These are phyloP conservation scores for Camellia sinensis DNA, from an alignment of 148 eudicot species.

Conservation along the genomic window DNA sequence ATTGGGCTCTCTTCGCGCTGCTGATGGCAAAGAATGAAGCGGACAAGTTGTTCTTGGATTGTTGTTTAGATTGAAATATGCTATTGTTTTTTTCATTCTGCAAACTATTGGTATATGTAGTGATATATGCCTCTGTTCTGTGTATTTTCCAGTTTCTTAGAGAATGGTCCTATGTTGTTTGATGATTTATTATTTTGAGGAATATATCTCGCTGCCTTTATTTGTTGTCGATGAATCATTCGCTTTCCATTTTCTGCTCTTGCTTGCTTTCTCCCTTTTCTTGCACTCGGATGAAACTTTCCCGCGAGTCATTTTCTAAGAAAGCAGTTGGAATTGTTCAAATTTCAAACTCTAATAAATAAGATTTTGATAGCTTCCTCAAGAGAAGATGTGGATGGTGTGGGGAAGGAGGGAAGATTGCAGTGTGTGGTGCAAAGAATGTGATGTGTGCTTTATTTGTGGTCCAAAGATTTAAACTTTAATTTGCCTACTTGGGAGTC, in stretches of 20 bases:
- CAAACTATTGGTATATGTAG: neutral
- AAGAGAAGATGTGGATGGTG: neutral
- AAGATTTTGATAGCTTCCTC: neutral
- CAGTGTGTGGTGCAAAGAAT: neutral
- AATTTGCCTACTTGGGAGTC: too few species aligned
- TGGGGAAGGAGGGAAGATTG: neutral
- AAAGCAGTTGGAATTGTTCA: neutral
- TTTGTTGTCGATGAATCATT: neutral
- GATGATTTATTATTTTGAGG: neutral
- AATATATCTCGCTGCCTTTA: neutral
- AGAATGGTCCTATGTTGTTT: neutral
- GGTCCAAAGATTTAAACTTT: too few species aligned
- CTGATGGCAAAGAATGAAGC: conserved; percentile 85
- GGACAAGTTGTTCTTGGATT: neutral
- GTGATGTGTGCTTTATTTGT: too few species aligned
- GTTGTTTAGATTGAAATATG: conserved; percentile 10
- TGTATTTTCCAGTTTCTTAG: neutral
- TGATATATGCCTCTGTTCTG: neutral
- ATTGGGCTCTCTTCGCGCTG: conserved; percentile 91
- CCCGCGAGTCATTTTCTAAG: neutral
- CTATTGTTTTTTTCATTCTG: neutral
- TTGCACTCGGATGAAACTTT: neutral
- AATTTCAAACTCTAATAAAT: neutral
- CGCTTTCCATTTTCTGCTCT: neutral
- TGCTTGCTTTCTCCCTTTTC: neutral